These are phyloP conservation scores for Rugosomyces carneus DNA, from an alignment of 1,284 basidiomycete genomes.

Conservation along the genomic window DNA sequence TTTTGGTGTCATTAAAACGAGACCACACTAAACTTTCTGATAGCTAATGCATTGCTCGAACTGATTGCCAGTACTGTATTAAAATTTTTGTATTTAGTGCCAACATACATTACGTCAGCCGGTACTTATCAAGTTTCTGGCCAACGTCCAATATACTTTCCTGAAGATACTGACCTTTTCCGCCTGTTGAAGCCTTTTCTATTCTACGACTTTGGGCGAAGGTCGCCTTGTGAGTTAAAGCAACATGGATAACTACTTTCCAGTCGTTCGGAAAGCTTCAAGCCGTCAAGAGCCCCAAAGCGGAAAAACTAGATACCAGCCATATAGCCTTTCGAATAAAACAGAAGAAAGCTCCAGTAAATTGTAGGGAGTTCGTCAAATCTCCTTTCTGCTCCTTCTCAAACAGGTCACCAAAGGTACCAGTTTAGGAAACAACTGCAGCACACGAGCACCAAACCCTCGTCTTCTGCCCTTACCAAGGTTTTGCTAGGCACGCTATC, in stretches of 20 bases:
- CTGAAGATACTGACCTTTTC: not conserved
- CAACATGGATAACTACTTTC: slow-evolving; percentile 30
- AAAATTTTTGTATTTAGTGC: no score
- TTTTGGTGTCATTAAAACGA: no score
- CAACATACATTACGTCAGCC: slow-evolving; percentile 4
- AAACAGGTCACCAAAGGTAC: not conserved
- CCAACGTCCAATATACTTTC: slow-evolving; percentile 4
- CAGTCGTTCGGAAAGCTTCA: slow-evolving; percentile 24
- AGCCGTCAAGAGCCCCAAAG: slow-evolving; percentile 10
- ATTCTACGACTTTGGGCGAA: not conserved
- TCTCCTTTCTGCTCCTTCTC: not conserved
- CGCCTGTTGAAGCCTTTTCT: not conserved
- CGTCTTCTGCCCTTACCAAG: slow-evolving; percentile 43
- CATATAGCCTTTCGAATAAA: slow-evolving; percentile 17
- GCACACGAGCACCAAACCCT: slow-evolving; percentile 26
- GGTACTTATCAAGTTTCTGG: no score
- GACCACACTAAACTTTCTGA: no score
- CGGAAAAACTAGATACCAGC: slow-evolving; percentile 21
- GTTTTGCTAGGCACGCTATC: slow-evolving; percentile 51
- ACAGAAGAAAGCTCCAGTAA: slow-evolving; percentile 4
- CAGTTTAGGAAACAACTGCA: slow-evolving; percentile 9
- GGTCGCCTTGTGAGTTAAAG: no score
- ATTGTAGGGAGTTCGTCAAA: slow-evolving; percentile 4
- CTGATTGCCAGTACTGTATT: no score
- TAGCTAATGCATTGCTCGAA: no score